Evolutionary conservation across 148 eudicot species (phyloP).

Genomic region (Pouteria glomerata): DNA sequence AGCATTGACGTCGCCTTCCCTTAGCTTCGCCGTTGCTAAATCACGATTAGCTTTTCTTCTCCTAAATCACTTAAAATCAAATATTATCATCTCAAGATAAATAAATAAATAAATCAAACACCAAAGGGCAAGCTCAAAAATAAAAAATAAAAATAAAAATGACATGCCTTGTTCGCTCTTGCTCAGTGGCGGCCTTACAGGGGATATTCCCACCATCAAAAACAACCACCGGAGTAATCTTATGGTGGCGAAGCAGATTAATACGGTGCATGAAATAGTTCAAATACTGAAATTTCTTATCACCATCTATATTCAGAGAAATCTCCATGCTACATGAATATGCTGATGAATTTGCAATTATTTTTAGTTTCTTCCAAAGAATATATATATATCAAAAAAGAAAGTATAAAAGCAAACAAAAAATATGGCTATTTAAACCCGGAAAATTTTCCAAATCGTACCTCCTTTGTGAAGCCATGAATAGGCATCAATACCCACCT

Average conservation of each 20-base stretch:
- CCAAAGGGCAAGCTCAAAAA: background rate
- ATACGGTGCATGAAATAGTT: conserved; percentile 79
- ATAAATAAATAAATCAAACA: background rate
- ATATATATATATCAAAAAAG: no score
- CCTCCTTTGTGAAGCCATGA: conserved; percentile 98
- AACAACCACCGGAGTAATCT: conserved; percentile 76
- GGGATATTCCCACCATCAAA: conserved; percentile 78
- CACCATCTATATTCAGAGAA: conserved; percentile 53
- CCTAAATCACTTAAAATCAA: conserved; percentile 24
- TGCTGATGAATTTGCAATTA: conserved; percentile 35
- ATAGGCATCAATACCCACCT: conserved; percentile 93
- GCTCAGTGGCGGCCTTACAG: conserved; percentile 63
- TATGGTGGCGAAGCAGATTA: conserved; percentile 57
- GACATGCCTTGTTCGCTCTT: conserved; percentile 61
- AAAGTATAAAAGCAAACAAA: background rate
- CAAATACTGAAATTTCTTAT: conserved; percentile 66
- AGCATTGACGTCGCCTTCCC: conserved; percentile 56
- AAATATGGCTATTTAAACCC: background rate
- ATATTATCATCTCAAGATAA: background rate
- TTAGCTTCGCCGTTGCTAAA: conserved; percentile 72
- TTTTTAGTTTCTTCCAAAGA: no score
- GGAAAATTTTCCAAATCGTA: conserved; percentile 9
- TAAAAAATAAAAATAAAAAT: background rate
- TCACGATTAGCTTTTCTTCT: conserved; percentile 58
- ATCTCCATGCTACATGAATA: conserved; percentile 92